Conservation (phyloP, 2,329 filamentous ascomycete genomes). For the Celoporthe dispersa region DNA sequence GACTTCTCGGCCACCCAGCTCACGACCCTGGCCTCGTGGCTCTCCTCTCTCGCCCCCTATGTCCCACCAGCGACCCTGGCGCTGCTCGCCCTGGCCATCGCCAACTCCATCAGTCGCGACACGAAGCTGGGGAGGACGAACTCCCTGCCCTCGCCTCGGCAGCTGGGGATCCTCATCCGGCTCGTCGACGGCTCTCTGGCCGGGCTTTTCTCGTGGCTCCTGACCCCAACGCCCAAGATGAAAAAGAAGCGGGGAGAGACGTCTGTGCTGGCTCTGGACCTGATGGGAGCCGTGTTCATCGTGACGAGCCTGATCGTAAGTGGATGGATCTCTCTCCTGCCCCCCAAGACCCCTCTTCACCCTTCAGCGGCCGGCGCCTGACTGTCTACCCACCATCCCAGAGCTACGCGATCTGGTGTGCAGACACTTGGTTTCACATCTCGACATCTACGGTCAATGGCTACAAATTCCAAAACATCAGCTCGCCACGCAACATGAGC, state of each 20-base stretch:
- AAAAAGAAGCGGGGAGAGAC: too few relatives aligned
- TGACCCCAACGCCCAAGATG: too few relatives aligned
- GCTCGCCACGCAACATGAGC: background rate
- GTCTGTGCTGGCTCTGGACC: background rate
- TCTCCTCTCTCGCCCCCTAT: too few relatives aligned
- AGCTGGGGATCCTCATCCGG: too few relatives aligned
- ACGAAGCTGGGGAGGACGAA: background rate
- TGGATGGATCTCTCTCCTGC: background rate
- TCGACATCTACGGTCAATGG: background rate
- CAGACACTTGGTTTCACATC: background rate
- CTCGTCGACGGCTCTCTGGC: too few relatives aligned
- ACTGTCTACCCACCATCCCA: background rate
- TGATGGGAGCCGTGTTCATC: background rate
- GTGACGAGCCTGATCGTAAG: background rate
- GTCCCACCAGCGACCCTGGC: too few relatives aligned
- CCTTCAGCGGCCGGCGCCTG: too few relatives aligned
- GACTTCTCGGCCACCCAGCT: too few relatives aligned
- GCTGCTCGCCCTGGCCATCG: background rate
- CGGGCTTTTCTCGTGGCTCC: too few relatives aligned
- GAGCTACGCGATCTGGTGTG: background rate
- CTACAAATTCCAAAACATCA: background rate
- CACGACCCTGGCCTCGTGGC: too few relatives aligned
- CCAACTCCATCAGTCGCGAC: background rate
- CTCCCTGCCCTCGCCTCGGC: too few relatives aligned
- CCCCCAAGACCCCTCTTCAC: background rate